Conservation (phyloP, 805 yeast species). For the Henningerozyma blattae region DNA sequence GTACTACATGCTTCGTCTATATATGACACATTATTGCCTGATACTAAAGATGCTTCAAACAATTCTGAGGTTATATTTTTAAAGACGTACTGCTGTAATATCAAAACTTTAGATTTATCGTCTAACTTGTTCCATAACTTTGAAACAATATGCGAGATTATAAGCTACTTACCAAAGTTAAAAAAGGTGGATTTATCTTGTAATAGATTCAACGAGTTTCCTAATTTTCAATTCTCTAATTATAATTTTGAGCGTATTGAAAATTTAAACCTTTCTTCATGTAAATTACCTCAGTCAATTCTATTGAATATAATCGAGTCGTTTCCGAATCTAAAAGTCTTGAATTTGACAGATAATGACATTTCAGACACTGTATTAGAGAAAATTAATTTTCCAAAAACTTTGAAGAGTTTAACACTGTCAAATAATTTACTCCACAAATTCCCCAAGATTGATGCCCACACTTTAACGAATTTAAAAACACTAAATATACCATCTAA, state of each 20-base stretch:
- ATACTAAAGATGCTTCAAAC: not conserved
- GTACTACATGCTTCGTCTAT: conserved; percentile 27
- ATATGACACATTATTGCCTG: not conserved
- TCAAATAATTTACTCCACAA: conserved; percentile 8
- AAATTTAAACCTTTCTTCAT: conserved; percentile 16
- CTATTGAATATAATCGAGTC: conserved; percentile 5
- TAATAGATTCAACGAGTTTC: conserved; percentile 27
- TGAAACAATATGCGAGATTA: conserved; percentile 27
- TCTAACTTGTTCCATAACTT: conserved; percentile 41
- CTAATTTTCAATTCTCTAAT: conserved; percentile 1
- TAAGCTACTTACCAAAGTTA: conserved; percentile 28
- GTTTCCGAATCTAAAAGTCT: conserved; percentile 27
- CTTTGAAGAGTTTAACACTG: conserved; percentile 8
- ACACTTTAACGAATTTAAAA: conserved; percentile 8
- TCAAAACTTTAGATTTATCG: conserved; percentile 42
- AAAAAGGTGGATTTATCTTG: conserved; percentile 41
- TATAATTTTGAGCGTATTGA: conserved; percentile 1
- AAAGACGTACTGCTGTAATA: conserved; percentile 8
- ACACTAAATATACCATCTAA: conserved; percentile 44
- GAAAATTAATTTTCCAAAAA: conserved; percentile 3
- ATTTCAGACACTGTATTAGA: conserved; percentile 2
- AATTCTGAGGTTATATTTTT: not conserved
- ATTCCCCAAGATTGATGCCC: not conserved
- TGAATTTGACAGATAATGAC: conserved; percentile 7
- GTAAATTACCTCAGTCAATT: conserved; percentile 4